Evolutionary conservation across 108 stramenopile species (phyloP), one percentile per base, ranked within the genome.

Genomic region (Cylindrotheca fusiformis): DNA sequence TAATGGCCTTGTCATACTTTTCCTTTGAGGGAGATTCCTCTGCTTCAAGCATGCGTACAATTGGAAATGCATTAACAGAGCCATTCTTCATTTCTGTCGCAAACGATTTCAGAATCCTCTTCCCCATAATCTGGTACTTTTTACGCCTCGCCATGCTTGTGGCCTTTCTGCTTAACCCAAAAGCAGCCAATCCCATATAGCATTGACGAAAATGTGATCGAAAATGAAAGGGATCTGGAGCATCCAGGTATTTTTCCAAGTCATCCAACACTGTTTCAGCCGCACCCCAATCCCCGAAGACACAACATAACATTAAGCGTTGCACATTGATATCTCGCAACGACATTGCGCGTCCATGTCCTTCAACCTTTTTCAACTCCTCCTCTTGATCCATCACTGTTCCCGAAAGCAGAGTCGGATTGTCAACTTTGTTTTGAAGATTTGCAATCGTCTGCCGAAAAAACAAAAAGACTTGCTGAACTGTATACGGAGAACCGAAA

Each of bases 1-100:
- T 45, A 48, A 78, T 77, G 24, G 76, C 63, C n/a, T 41, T 47
- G 29, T 60, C 71, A 44, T 57, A 72, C 18, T 52, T 60, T 22
- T 62, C 53, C 41, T 80, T 75, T 10, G 65, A 70, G 21, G 65
- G 69, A 0, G 69, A 61, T 41, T 57, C 55, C 44, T 67, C 70
- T n/a, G 71, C 77, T 21, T 59, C 31, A 5, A 78, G 55, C 61
- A 68, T 64, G 31, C 53, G 12, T 27, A 60, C 20, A 3, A 64
- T 33, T 1, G 60, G 62, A 21, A 63, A 49, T 4, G 63, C 66
- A 64, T 71, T 68, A 5, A 63, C 23, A 12, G 32, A 29, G n/a
- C 77, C 77, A 36, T 58, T 0, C 26, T 71, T 60, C 33, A 71
- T 12, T 20, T 61, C 49, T 3, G 29, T 50, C 55, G 54, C 21